phyloP scores from a whole-genome alignment of 164 flowering plant species.

The Piper longum region DNA sequence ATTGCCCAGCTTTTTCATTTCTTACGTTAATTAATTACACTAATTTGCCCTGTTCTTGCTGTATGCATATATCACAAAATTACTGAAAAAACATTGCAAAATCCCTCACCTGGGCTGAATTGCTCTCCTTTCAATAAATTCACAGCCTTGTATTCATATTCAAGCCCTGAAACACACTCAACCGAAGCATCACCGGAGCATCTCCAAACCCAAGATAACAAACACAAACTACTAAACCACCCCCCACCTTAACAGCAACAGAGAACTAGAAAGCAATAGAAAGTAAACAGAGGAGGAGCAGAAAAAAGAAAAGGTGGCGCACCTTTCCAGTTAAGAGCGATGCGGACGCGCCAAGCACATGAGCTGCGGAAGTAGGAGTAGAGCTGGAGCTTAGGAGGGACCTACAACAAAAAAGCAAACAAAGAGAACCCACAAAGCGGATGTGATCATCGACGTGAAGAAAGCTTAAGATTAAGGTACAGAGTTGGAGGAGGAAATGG shows the following conservation, averaged over 20 bases:
- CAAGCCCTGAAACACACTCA: slow-evolving; percentile 20
- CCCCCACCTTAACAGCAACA: not conserved
- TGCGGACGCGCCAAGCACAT: slow-evolving; percentile 13
- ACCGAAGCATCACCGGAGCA: not conserved
- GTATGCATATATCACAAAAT: too few species aligned
- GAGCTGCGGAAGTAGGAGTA: slow-evolving; percentile 12
- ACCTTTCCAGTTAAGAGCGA: slow-evolving; percentile 14
- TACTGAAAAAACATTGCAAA: not conserved
- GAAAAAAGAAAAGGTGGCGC: not conserved
- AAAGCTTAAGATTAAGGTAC: not conserved
- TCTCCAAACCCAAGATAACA: not conserved
- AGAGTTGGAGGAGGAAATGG: not conserved
- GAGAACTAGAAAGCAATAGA: not conserved
- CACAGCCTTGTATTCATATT: slow-evolving; percentile 65
- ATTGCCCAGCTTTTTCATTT: too few species aligned
- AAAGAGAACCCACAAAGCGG: not conserved
- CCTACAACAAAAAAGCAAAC: not conserved
- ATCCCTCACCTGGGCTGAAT: slow-evolving; percentile 37
- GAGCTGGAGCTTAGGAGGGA: slow-evolving; percentile 6
- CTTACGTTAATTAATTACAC: too few species aligned
- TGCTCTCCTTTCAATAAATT: slow-evolving; percentile 75
- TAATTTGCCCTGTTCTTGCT: too few species aligned
- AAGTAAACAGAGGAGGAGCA: not conserved
- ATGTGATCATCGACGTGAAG: not conserved
- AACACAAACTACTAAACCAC: not conserved